Evolutionary conservation across 192 early-diverging fungal genomes (phyloP), one percentile per base, ranked within the genome.

Genomic region (Backusella morwellensis): DNA sequence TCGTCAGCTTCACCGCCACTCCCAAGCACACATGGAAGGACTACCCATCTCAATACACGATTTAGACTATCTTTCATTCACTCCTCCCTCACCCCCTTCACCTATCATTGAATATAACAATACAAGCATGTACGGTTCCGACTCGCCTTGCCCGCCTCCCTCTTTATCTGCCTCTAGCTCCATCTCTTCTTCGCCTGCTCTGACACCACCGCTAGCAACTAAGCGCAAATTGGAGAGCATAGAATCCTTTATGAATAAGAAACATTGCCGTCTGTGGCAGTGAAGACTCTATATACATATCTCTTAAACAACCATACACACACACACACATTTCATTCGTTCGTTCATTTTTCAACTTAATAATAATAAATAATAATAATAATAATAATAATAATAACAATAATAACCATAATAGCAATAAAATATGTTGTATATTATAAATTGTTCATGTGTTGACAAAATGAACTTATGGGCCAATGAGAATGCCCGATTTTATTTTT

Each of bases 1-100:
- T 75, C 47, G 50, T 15, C 73, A 81, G 35, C 73, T 84, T 8
- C 76, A 84, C 35, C 29, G 41, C 23, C 74, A 77, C 23, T 68
- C 77, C 11, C 47, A 78, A 72, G 70, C 42, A 72, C 41, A 41
- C 23, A 72, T 72, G 29, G 23, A 72, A 14, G 42, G 42, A 17
- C 15, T 72, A 35, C 70, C 70, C 5, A 72, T 44, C 14, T 42
- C 41, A 23, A 44, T 72, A 32, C 70, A 50, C 17, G 70, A 72
- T 50, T 50, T 72, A 34, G 19, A 40, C 23, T 72, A 44, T 72
- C 42, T 72, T 32, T 72, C 70, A 44, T 72, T 72, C 34, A 35
- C 40, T 32, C 42, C 70, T 47, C 41, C 26, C 15, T 50, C 41
- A 15, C 70, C 35, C 34, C 70, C 35, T 47, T 41, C 19, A 26